Percentiles rank a stretch among this genome's conserved stretches.
Evolutionary conservation across 1,284 basidiomycete species (phyloP).

Genomic region (Microbotryum intermedium): DNA sequence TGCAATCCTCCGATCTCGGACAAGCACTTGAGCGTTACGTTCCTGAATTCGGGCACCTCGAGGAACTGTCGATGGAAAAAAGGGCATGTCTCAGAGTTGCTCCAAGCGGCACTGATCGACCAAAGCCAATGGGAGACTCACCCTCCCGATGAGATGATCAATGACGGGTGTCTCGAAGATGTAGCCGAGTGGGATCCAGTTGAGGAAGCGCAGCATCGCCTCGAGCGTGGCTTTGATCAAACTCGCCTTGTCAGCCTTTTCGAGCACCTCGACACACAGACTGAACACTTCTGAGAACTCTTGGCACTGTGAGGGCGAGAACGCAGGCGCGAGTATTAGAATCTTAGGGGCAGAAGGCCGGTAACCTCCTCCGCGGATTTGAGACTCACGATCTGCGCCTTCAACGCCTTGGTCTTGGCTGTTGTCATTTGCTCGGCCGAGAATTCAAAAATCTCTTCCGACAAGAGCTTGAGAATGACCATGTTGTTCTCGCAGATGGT

Average conservation of each 20-base stretch:
- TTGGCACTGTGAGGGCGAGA: conserved; percentile 52
- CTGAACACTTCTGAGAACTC: conserved; percentile 96
- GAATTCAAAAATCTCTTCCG: conserved; percentile 98
- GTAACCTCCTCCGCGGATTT: neutral
- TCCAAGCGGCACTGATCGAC: too few relatives aligned
- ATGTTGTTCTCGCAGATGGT: conserved; percentile 99
- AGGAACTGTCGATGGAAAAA: conserved; percentile 59
- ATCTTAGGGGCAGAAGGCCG: too few relatives aligned
- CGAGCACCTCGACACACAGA: conserved; percentile 88
- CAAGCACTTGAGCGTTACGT: conserved; percentile 92
- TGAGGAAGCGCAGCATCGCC: conserved; percentile 90
- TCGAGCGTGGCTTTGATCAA: conserved; percentile 93
- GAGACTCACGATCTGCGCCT: conserved; percentile 70
- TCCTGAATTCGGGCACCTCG: conserved; percentile 93
- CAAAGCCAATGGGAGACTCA: conserved; percentile 43
- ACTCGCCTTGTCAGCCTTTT: conserved; percentile 94
- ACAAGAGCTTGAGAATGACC: conserved; percentile 94
- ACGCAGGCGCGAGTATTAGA: neutral
- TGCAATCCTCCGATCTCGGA: conserved; percentile 89
- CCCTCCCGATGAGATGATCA: conserved; percentile 80
- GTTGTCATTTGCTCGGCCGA: conserved; percentile 99
- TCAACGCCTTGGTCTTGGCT: conserved; percentile 92
- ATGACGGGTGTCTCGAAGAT: conserved; percentile 99
- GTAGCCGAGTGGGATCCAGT: conserved; percentile 98
- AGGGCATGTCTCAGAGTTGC: neutral